Evolutionary conservation across 2,329 filamentous ascomycete genomes (phyloP), one percentile per base, ranked within the genome.

Genomic region (Fusarium sp.): DNA sequence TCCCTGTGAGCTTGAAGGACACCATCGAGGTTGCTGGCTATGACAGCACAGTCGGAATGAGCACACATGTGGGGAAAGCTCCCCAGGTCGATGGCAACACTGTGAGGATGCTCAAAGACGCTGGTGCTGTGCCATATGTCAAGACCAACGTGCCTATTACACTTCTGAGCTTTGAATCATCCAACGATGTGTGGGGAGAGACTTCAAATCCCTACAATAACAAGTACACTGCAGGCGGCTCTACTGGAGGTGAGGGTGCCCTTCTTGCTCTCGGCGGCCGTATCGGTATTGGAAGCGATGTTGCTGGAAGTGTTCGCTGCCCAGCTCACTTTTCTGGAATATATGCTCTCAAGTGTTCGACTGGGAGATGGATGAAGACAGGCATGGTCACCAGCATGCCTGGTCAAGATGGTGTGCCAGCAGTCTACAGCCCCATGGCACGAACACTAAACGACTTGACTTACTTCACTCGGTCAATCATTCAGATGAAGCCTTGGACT

Each of bases 91-190:
- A 97, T 80, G 93, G 93, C 0, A 83, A 88, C 2, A 87, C 93
- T 74, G 90, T 92, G 20, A 87, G 86, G 61, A 80, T 98, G 42
- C 83, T 97, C 56, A 97, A 97, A 76, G 91, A 96, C 76, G 93
- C 93, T 2, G 92, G 94, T 20, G 93, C 94, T 0, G 86, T 97
- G 2, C 94, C 94, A 0, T 97, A 97, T 77, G 93, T 94, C 69
- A 98, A 97, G 83, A 97, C 94, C 0, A 96, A 96, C 67, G 78
- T 96, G 2, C 95, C 94, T 5, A 91, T 95, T 61, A 97, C 93
- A 0, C 85, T 97, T 2, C 84, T 97, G 40, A 93, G 91, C 62
- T 97, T 97, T 74, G 93, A 97, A 79, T 93, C 91, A 14, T 88
- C 88, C 59, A 89, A 89, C 74, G 86, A 87, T 67, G 83, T 97